Evolutionary conservation across 2,329 filamentous ascomycete species (phyloP).

Genomic region (Arthrobotrys entomopaga): DNA sequence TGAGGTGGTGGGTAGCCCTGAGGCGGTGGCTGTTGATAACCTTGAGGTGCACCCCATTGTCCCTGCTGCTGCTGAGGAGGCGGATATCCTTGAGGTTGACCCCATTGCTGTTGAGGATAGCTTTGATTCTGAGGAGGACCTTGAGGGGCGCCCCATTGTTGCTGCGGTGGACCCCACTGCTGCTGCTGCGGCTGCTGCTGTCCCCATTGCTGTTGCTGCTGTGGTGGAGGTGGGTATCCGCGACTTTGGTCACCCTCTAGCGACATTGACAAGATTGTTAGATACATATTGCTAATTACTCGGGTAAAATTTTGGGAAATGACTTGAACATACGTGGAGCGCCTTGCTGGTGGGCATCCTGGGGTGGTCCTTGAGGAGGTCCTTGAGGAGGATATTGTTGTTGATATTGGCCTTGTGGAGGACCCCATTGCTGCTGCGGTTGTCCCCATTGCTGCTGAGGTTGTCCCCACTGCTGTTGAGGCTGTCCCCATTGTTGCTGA

Average conservation of each 20-base stretch:
- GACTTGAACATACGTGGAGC: slow-evolving; percentile 3
- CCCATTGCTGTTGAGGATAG: slow-evolving; percentile 21
- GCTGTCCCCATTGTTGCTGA: slow-evolving; percentile 24
- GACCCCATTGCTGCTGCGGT: neutral
- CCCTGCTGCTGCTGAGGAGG: slow-evolving; percentile 12
- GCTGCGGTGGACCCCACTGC: slow-evolving; percentile 3
- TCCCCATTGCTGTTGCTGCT: slow-evolving; percentile 13
- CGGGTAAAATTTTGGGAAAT: too few species aligned
- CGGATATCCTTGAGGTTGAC: slow-evolving; percentile 14
- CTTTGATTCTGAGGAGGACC: slow-evolving; percentile 32
- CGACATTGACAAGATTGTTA: neutral
- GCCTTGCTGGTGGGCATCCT: slow-evolving; percentile 5
- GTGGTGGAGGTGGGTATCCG: slow-evolving; percentile 19
- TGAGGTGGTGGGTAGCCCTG: slow-evolving; percentile 58
- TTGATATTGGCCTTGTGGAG: slow-evolving; percentile 11
- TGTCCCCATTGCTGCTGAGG: slow-evolving; percentile 19
- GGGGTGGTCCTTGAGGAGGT: slow-evolving; percentile 8
- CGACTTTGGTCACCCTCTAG: slow-evolving; percentile 28
- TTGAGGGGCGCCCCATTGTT: slow-evolving; percentile 2
- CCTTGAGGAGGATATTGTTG: slow-evolving; percentile 6
- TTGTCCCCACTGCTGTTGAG: slow-evolving; percentile 22
- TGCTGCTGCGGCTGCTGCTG: neutral
- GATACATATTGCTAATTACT: neutral
- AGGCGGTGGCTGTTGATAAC: slow-evolving; percentile 21
- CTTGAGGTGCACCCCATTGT: slow-evolving; percentile 30